Percentiles rank a stretch among this genome's conserved stretches.
Conservation (phyloP, 2,329 filamentous ascomycete genomes). For the Helminthosporium solani region DNA sequence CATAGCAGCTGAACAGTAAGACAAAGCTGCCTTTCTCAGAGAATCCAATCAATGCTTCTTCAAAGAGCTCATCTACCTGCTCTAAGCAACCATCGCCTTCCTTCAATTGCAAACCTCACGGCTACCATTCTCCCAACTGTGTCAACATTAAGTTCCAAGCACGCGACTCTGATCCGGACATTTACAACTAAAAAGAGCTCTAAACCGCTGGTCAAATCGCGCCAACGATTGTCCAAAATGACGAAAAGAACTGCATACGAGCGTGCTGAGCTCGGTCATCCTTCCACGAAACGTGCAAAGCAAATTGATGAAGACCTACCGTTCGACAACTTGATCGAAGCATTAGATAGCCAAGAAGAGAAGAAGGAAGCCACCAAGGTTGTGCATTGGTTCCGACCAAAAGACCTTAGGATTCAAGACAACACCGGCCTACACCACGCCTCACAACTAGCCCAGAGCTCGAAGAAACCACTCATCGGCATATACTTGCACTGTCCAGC, state of each 20-base stretch:
- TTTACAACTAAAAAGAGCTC: conserved; percentile 4
- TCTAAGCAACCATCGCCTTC: not conserved
- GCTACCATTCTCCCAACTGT: not conserved
- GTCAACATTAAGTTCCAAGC: not conserved
- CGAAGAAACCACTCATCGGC: conserved; percentile 46
- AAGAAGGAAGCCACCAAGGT: conserved; percentile 45
- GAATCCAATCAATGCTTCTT: not conserved
- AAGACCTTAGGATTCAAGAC: conserved; percentile 53
- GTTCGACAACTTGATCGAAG: conserved; percentile 44
- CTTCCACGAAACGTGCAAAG: conserved; percentile 52
- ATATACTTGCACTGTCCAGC: conserved; percentile 50
- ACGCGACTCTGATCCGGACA: not conserved
- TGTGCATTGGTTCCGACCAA: conserved; percentile 55
- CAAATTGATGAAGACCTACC: conserved; percentile 50
- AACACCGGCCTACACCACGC: conserved; percentile 52
- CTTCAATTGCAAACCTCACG: not conserved
- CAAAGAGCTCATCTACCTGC: not conserved
- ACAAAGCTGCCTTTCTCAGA: not conserved
- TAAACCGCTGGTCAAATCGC: conserved; percentile 6
- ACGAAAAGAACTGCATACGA: conserved; percentile 35
- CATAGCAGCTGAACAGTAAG: conserved; percentile 1
- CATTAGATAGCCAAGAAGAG: conserved; percentile 43
- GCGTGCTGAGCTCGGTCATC: conserved; percentile 43
- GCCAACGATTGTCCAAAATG: conserved; percentile 15
- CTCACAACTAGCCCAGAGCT: conserved; percentile 48